Evolutionary conservation across 768 basidiomycete genomes (phyloP).

Genomic region (Psilocybe azurescens): DNA sequence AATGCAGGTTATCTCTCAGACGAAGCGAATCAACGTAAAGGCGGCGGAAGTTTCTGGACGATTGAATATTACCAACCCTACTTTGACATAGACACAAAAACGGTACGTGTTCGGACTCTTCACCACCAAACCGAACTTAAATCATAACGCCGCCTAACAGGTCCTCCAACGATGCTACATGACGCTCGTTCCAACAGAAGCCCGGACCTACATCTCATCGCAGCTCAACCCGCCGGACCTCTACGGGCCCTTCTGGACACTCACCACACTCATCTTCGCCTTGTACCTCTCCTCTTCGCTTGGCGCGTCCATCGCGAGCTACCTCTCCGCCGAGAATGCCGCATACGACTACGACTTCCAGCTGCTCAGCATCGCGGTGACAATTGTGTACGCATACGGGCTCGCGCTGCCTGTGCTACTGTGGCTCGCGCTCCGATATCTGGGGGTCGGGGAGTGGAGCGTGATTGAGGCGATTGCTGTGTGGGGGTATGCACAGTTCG

Average conservation of each 20-base stretch:
- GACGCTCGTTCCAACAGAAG: constrained; percentile 62
- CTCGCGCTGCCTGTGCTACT: constrained; percentile 80
- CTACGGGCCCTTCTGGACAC: constrained; percentile 77
- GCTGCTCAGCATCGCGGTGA: constrained; percentile 80
- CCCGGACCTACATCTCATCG: constrained; percentile 57
- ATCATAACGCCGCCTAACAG: no score
- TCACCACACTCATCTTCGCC: constrained; percentile 62
- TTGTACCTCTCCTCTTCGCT: no score
- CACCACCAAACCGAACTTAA: background rate
- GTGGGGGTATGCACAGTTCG: constrained; percentile 80
- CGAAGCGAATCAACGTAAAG: constrained; percentile 47
- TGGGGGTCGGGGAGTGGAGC: constrained; percentile 91
- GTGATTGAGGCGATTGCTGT: constrained; percentile 81
- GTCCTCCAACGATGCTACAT: constrained; percentile 75
- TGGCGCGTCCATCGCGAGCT: no score
- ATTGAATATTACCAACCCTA: no score
- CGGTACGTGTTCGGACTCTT: constrained; percentile 30
- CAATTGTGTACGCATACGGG: constrained; percentile 88
- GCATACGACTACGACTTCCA: constrained; percentile 50
- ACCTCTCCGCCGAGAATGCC: no score
- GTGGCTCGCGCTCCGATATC: constrained; percentile 85
- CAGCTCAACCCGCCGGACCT: constrained; percentile 54
- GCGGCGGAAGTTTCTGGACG: constrained; percentile 12
- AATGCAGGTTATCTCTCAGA: constrained; percentile 69
- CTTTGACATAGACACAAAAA: constrained; percentile 49